A percentile compares a stretch with the other conserved stretches of the same genome.
Conservation (phyloP, 768 basidiomycete genomes). For the Royoungia palumana region DNA sequence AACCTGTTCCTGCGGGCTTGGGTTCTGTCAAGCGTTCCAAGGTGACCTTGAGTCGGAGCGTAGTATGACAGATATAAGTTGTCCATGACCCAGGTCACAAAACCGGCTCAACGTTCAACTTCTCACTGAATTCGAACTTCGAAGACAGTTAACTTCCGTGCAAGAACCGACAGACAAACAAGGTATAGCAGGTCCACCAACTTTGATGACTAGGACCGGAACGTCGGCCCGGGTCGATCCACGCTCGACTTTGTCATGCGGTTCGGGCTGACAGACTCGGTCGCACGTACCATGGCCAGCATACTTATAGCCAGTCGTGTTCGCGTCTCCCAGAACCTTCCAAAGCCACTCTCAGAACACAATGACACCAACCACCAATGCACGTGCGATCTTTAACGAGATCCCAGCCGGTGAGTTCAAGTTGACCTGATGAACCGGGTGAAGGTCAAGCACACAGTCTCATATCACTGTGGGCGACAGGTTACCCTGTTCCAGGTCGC, state of each 20-base stretch:
- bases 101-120: no score
- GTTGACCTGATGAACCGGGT: not conserved
- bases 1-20: slow-evolving; percentile 10
- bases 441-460: no score
- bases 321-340: not conserved
- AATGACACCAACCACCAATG: slow-evolving; percentile 28
- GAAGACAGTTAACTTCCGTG: no score
- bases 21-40: slow-evolving; percentile 8
- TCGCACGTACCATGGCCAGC: no score
- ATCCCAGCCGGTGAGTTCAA: slow-evolving; percentile 24
- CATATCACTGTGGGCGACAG: slow-evolving; percentile 8
- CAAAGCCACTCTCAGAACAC: not conserved
- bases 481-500: slow-evolving; percentile 41
- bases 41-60: not conserved
- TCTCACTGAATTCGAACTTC: no score
- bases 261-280: no score
- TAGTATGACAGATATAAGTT: slow-evolving; percentile 26
- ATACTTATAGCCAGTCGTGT: no score
- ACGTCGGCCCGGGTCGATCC: no score
- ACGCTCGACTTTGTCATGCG: no score
- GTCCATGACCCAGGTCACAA: slow-evolving; percentile 23
- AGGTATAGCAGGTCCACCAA: no score
- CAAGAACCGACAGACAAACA: no score
- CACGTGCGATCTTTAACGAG: slow-evolving; percentile 36
- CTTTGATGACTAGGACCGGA: no score